Conservation (phyloP, 2,329 filamentous ascomycete species). For the Falciphora oryzae region DNA sequence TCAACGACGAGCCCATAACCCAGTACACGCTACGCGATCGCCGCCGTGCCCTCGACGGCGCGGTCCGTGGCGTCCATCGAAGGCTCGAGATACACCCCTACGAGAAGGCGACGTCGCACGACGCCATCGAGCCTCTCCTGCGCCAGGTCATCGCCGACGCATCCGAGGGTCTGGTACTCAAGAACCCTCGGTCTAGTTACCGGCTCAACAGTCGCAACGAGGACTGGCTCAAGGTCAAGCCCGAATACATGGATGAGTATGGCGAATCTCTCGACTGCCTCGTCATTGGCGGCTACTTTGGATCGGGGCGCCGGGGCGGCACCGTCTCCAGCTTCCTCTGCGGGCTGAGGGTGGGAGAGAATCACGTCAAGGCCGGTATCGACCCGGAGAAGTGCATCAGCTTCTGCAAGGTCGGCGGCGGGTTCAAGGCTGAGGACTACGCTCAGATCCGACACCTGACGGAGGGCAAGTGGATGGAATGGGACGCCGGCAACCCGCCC, state of each 20-base stretch:
- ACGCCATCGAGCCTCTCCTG: constrained; percentile 72
- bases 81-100: constrained; percentile 80
- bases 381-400: constrained; percentile 75
- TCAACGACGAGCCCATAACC: constrained; percentile 77
- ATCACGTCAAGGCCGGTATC: constrained; percentile 52
- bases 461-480: constrained; percentile 85
- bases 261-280: constrained; percentile 89
- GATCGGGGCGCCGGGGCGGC: constrained; percentile 79
- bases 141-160: constrained; percentile 79
- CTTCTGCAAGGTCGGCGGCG: constrained; percentile 98
- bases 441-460: constrained; percentile 75
- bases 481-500: constrained; percentile 73
- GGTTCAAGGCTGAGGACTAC: constrained; percentile 81
- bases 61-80: constrained; percentile 63
- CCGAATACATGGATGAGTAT: constrained; percentile 96
- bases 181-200: constrained; percentile 86
- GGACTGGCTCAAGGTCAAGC: constrained; percentile 98
- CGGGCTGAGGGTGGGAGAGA: constrained; percentile 70
- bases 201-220: constrained; percentile 84
- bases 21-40: constrained; percentile 79
- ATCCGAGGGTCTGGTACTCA: constrained; percentile 86
- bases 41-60: constrained; percentile 64
- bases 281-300: constrained; percentile 88
- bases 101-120: constrained; percentile 56
- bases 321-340: constrained; percentile 83